Evolutionary conservation across 164 flowering plant genomes (phyloP).

Genomic region (Vitis labrusca): DNA sequence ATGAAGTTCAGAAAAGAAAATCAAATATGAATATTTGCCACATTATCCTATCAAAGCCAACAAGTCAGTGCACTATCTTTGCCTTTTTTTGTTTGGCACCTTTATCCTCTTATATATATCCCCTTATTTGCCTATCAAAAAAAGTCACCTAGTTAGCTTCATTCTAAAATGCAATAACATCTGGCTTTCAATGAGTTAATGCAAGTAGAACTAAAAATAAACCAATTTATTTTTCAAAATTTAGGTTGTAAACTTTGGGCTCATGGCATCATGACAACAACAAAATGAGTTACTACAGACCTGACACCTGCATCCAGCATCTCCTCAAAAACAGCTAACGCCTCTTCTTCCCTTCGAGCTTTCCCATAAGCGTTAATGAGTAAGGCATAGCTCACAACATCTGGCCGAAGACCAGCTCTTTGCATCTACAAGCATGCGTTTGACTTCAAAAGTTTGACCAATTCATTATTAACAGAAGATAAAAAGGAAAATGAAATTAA

Average conservation of each 20-base stretch:
- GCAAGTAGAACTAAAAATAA: not conserved
- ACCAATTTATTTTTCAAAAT: not conserved
- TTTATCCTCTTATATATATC: no score
- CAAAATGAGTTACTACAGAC: slow-evolving; percentile 30
- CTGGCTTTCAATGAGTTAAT: no score
- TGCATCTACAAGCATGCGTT: slow-evolving; percentile 71
- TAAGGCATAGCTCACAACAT: slow-evolving; percentile 90
- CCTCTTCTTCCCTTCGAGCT: slow-evolving; percentile 96
- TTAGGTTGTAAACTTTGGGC: not conserved
- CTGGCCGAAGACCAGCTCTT: slow-evolving; percentile 80
- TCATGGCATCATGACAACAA: not conserved
- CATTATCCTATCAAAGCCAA: not conserved
- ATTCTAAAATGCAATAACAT: no score
- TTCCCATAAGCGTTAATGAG: slow-evolving; percentile 92
- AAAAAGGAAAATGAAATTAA: slow-evolving; percentile 2
- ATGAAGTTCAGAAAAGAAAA: no score
- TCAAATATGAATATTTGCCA: not conserved
- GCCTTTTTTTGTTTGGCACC: no score
- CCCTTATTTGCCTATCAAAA: no score
- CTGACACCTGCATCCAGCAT: slow-evolving; percentile 98
- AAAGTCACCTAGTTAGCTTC: no score
- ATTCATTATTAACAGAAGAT: slow-evolving; percentile 3
- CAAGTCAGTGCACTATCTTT: no score
- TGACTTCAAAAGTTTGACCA: slow-evolving; percentile 20
- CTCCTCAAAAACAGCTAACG: slow-evolving; percentile 95